Evolutionary conservation across 164 flowering plant species (phyloP), one percentile per base, ranked within the genome.

Genomic region (Chloranthus sessilifolius): DNA sequence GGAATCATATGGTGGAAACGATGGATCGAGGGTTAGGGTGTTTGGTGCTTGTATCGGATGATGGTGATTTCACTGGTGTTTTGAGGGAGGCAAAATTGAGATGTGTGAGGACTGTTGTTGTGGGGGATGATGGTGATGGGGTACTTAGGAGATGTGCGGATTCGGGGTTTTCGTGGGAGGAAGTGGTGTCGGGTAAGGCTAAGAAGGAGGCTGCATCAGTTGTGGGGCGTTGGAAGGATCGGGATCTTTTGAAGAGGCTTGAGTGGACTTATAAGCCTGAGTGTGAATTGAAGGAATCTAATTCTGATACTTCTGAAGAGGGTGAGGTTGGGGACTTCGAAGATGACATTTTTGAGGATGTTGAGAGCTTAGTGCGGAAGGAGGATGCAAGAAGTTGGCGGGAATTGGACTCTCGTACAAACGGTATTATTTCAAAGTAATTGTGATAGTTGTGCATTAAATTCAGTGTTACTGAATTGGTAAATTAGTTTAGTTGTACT

Each of bases 21-120:
- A 83, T 88, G 88, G 91, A 85, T 28, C 55, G 34, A 38, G 71
- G 68, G 56, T 64, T 68, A 3, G 82, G 73, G 19, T 88, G 94
- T 57, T 29, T 92, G 57, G 77, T 88, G n/a, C 78, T 92, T 64
- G 95, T 85, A 1, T 85, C 96, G 0, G 87, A 85, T 68, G 91
- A 92, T 70, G 72, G 83, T 1, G 90, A 71, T 65, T 88, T 88
- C 55, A 70, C 69, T 54, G 77, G 49, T 55, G 74, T 88, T 48
- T 37, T 91, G 67, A 74, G 68, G 50, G 94, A 83, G 67, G 95
- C 96, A 1, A 82, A 61, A 55, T 30, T 67, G 70, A 77, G 95
- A 61, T 73, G 95, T 61, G 52, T 92, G 41, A 83, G 63, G 76
- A 85, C 94, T 2, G 82, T 92, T 29, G 96, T 83, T 30, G 88